Evolutionary conservation across 306 rosid genomes (phyloP), one percentile per base, ranked within the genome.

Genomic region (Dalbergia oliveri): DNA sequence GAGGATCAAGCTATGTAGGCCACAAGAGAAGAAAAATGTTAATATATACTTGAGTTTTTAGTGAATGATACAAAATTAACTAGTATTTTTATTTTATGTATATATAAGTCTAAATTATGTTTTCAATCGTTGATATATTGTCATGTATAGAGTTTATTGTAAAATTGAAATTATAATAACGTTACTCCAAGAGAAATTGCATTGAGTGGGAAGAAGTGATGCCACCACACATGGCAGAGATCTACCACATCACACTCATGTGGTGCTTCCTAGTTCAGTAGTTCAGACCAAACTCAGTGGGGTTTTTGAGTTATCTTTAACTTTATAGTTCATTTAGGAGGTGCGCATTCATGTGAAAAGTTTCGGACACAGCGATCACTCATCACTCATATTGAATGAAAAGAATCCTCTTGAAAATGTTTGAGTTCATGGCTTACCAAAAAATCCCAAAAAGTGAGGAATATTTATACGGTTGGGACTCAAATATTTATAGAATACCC

Each of bases 301-400:
- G 51, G 70, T 34, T 56, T 59, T 63, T 47, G 57, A 67, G 79
- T 34, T 18, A 15, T n/a, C 45, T 75, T 53, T 64, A 70, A 43
- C 89, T 86, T 86, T 86, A 82, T 85, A 83, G 84, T 68, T 75
- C 86, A 59, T 65, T 14, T 49, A 10, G 59, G 23, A 45, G 60
- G 12, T 35, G 72, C 43, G 39, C 62, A 75, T 75, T 82, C 90
- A 84, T 59, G 84, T 82, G 71, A 78, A 78, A 74, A 72, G 80
- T 26, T 70, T 31, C 44, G 64, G 41, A 47, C 44, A 67, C 63
- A 57, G 26, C 57, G 15, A 58, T 50, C 19, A 68, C n/a, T 56
- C 76, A 75, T 74, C 31, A 26, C 31, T 73, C 15, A 74, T 66
- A 41, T 51, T 50, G 62, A 62, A 51, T 37, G 39, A 61, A 57